A percentile compares a stretch with the other conserved stretches of the same genome.
These are phyloP conservation scores for Bretschneidera sinensis DNA, from an alignment of 345 rosid species.

Conservation along the genomic window DNA sequence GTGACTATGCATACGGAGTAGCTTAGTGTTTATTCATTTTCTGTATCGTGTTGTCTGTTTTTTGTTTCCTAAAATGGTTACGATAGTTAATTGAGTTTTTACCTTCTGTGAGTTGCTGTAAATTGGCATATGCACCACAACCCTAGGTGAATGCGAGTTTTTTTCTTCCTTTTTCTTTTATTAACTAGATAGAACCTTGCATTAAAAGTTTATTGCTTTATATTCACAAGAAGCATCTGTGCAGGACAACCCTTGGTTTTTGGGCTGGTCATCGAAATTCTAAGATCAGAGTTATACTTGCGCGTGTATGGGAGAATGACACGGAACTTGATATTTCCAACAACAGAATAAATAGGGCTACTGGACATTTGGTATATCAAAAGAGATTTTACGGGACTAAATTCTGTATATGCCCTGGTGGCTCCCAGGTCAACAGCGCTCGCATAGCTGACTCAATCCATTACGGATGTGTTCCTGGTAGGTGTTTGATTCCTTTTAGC, in stretches of 20 bases:
- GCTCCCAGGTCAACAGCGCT: constrained; percentile 97
- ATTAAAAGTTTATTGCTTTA: constrained; percentile 10
- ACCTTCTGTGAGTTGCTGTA: background rate
- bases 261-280: constrained; percentile 99
- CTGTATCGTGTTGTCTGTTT: background rate
- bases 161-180: too few species aligned
- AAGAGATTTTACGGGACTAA: constrained; percentile 86
- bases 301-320: constrained; percentile 94
- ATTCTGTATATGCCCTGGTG: constrained; percentile 96
- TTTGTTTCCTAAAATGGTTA: too few species aligned
- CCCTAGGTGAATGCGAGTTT: background rate
- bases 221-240: constrained; percentile 22
- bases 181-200: background rate
- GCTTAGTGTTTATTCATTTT: background rate
- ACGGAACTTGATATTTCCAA: constrained; percentile 84
- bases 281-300: constrained; percentile 88
- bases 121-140: background rate
- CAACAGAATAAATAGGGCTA: constrained; percentile 85
- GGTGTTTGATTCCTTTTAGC: constrained; percentile 7
- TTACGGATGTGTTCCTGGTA: constrained; percentile 97
- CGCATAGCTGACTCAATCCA: constrained; percentile 95
- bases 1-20: background rate
- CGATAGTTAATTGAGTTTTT: too few species aligned
- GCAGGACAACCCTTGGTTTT: constrained; percentile 87
- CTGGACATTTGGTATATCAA: constrained; percentile 77